A percentile compares a stretch with the other conserved stretches of the same genome.
Conservation (phyloP, 495 filamentous ascomycete species). For the Cryomyces antarcticus region DNA sequence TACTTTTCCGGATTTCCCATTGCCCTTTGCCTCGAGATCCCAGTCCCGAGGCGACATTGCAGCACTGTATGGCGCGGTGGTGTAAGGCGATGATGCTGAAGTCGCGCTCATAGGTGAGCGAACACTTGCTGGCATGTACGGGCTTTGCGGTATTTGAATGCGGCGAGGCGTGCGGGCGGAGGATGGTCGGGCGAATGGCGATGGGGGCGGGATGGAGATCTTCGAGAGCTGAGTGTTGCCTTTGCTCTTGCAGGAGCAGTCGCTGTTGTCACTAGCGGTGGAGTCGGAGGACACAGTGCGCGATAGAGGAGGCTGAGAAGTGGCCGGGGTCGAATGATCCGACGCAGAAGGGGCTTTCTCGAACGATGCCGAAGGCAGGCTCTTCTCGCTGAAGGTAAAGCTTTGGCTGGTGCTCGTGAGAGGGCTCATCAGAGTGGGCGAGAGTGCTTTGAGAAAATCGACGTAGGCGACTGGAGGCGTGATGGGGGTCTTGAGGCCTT, state of each 20-base stretch:
- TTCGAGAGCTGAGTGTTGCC: background rate
- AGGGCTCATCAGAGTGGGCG: constrained; percentile 36
- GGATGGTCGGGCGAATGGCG: constrained; percentile 28
- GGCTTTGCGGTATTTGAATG: constrained; percentile 39
- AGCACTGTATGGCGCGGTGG: constrained; percentile 14
- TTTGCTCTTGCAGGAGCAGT: constrained; percentile 1
- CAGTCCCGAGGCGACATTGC: constrained; percentile 35
- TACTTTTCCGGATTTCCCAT: constrained; percentile 16
- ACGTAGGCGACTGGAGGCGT: constrained; percentile 82
- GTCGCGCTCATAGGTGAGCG: constrained; percentile 33
- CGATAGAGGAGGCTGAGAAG: background rate
- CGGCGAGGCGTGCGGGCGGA: constrained; percentile 34
- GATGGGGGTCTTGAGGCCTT: constrained; percentile 57
- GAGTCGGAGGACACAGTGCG: constrained; percentile 19
- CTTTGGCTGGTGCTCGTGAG: constrained; percentile 17
- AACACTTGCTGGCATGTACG: constrained; percentile 27
- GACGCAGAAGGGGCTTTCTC: background rate
- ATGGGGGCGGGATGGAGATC: constrained; percentile 19
- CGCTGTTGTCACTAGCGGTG: constrained; percentile 1
- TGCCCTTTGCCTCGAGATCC: constrained; percentile 32
- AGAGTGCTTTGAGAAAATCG: constrained; percentile 70
- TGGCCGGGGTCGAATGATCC: background rate
- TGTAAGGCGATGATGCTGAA: constrained; percentile 12
- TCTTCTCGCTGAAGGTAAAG: constrained; percentile 22
- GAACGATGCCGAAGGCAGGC: background rate